Evolutionary conservation across 305 asterid genomes (phyloP).

Genomic region (Solanum chacoense): DNA sequence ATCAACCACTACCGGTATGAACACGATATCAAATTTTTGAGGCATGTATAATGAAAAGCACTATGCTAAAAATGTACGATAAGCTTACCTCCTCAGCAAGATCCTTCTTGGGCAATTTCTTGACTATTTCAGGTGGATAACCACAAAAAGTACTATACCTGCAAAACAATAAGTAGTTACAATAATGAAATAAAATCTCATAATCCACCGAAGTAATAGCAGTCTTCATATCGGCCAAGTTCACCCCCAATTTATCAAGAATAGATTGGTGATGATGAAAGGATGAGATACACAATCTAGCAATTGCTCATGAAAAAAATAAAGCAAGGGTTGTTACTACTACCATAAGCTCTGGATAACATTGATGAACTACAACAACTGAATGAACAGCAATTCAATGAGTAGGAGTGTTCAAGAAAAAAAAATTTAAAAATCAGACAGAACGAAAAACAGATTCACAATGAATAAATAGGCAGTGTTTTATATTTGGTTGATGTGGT

Average conservation of each 20-base stretch:
- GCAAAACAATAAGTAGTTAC: conserved; percentile 10
- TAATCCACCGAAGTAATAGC: background rate
- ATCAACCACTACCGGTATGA: background rate
- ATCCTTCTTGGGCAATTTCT: conserved; percentile 99
- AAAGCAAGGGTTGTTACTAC: background rate
- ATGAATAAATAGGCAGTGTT: background rate
- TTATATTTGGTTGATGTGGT: background rate
- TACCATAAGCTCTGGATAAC: background rate
- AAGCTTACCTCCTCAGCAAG: conserved; percentile 86
- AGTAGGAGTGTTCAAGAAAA: background rate
- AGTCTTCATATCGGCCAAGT: background rate
- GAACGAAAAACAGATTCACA: background rate
- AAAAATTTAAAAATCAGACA: background rate
- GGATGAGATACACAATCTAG: background rate
- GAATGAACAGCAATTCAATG: background rate
- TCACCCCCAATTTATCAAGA: background rate
- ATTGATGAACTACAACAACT: background rate
- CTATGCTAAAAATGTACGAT: background rate
- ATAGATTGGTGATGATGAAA: background rate
- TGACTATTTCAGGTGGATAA: conserved; percentile 92
- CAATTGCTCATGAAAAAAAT: background rate
- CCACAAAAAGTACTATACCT: conserved; percentile 92
- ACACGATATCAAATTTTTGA: background rate
- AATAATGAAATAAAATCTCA: background rate
- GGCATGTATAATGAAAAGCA: background rate